Evolutionary conservation across 192 early-diverging fungal species (phyloP).

Genomic region (Nowakowskiella sp.): DNA sequence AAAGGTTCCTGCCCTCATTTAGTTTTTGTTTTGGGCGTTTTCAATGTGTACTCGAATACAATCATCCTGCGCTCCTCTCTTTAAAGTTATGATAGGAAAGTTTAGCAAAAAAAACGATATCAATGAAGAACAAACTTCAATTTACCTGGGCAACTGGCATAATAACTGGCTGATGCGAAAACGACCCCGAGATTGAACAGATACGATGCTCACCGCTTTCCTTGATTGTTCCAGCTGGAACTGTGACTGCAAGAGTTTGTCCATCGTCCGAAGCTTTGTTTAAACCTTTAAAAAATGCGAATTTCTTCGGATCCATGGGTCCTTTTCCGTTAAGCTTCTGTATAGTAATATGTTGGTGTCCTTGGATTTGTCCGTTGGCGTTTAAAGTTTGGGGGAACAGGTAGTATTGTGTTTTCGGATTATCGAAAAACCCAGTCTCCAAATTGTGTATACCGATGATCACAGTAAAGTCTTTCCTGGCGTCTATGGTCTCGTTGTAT

Average conservation of each 20-base stretch:
- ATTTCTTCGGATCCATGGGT: slow-evolving; percentile 17
- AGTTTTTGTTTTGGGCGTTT: too few relatives aligned
- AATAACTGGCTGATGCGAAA: slow-evolving; percentile 29
- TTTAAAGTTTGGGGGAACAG: slow-evolving; percentile 2
- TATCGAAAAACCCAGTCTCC: slow-evolving; percentile 31
- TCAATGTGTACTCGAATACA: slow-evolving; percentile 34
- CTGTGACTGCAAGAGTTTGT: slow-evolving; percentile 13
- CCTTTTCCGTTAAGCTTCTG: too few relatives aligned
- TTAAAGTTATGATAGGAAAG: too few relatives aligned
- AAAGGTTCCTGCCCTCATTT: too few relatives aligned
- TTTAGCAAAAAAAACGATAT: too few relatives aligned
- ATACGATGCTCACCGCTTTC: slow-evolving; percentile 19
- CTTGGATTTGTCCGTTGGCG: slow-evolving; percentile 24
- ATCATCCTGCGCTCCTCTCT: slow-evolving; percentile 39
- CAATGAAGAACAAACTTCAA: too few relatives aligned
- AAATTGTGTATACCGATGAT: slow-evolving; percentile 21
- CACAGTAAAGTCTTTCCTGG: slow-evolving; percentile 17
- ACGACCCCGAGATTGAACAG: slow-evolving; percentile 28
- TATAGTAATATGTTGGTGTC: slow-evolving; percentile 39
- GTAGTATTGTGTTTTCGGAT: slow-evolving; percentile 23
- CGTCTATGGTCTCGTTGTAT: slow-evolving; percentile 20
- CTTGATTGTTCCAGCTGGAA: slow-evolving; percentile 25
- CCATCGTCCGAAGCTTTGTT: slow-evolving; percentile 26
- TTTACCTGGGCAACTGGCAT: slow-evolving; percentile 33
- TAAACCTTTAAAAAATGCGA: slow-evolving; percentile 34